Conservation (phyloP, 495 filamentous ascomycete species). For the Neurospora sp. region DNA sequence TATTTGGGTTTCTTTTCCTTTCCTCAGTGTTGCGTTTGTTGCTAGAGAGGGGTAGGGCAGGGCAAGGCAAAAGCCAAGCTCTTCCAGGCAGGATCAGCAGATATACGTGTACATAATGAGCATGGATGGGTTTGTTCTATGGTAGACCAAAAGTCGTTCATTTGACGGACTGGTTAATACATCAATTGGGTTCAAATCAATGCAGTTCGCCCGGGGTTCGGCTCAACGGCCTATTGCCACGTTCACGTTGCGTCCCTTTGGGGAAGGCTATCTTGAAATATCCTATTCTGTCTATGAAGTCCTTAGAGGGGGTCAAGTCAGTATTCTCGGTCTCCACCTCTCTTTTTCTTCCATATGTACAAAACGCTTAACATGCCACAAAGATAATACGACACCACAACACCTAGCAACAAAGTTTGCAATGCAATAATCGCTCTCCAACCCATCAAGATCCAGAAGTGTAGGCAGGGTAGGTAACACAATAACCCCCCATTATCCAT, state of each 20-base stretch:
- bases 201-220: too few relatives aligned
- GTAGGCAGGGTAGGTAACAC: background rate
- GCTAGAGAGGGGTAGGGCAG: background rate
- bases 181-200: background rate
- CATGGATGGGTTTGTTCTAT: background rate
- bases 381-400: background rate
- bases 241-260: too few relatives aligned
- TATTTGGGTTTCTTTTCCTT: background rate
- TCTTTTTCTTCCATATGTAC: background rate
- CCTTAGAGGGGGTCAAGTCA: background rate
- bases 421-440: background rate
- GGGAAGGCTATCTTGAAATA: background rate
- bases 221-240: too few relatives aligned
- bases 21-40: too few relatives aligned
- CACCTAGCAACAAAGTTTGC: background rate
- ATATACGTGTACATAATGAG: background rate
- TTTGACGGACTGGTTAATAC: background rate
- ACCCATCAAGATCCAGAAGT: background rate
- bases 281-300: background rate
- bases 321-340: background rate
- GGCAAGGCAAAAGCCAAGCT: background rate
- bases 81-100: background rate
- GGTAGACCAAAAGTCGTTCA: background rate
- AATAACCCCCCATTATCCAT: background rate
- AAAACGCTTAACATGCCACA: background rate